Percentiles rank a stretch among this genome's conserved stretches.
Evolutionary conservation across 2,329 filamentous ascomycete genomes (phyloP).

Genomic region (Colletotrichum lini): DNA sequence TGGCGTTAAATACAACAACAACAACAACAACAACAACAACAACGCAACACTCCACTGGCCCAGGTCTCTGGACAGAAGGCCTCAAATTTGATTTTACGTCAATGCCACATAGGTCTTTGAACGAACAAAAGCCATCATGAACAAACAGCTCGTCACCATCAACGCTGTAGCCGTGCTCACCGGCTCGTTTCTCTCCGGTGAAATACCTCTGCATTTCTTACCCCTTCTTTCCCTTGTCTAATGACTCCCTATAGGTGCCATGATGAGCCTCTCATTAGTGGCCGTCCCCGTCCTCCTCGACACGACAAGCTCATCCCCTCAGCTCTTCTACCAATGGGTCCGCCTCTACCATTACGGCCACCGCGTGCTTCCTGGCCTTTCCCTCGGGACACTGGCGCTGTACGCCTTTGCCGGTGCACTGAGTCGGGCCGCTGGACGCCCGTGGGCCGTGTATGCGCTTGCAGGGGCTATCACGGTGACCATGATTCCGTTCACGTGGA

Average conservation of each 20-base stretch:
- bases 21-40: no score
- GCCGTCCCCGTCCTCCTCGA: neutral
- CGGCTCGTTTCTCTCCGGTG: neutral
- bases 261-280: neutral
- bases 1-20: no score
- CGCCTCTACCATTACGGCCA: neutral
- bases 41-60: neutral
- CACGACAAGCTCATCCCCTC: neutral
- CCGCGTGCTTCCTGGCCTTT: no score
- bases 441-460: no score
- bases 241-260: neutral
- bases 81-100: neutral
- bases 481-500: neutral
- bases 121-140: neutral
- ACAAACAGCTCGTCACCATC: neutral
- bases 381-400: neutral
- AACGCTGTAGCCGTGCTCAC: neutral
- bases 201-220: neutral
- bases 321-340: neutral
- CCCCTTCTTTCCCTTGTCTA: neutral
- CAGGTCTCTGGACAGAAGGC: neutral
- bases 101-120: neutral
- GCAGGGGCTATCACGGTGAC: no score
- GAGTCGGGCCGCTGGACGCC: no score
- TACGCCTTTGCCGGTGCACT: neutral